Evolutionary conservation across 306 rosid species (phyloP), one percentile per base, ranked within the genome.

Genomic region (Herpetospermum pedunculosum): DNA sequence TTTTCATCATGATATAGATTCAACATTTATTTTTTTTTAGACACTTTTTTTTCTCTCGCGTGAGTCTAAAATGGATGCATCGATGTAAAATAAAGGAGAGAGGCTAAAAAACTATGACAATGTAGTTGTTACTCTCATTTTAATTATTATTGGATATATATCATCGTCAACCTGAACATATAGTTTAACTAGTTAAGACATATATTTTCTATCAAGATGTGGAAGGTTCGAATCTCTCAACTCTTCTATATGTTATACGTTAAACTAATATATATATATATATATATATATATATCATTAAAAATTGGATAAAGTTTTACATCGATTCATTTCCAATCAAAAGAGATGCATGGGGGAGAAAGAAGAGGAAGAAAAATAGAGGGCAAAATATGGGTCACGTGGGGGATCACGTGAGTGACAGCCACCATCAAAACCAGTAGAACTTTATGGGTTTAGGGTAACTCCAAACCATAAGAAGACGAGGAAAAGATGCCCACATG

Each of bases 401-500:
- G 78, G 62, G 37, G 13, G 58, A 30, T 75, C 86, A 80, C 84
- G 80, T 83, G 86, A 18, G 19, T 38, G 41, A 67, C 76, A 53
- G n/a, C 46, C 21, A 32, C 44, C 25, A 18, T 16, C 6, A 21
- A 8, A 57, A n/a, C 9, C 2, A 67, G 26, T 55, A 58, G 26
- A 72, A 73, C 78, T 38, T 49, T 65, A 5, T 49, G 47, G 69
- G 59, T 19, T 21, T 14, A n/a, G 65, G 63, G 74, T 38, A 50
- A 28, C 30, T 76, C 72, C 46, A 34, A 69, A 54, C n/a, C 38
- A 68, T 50, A 44, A 63, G 62, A 38, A 52, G 76, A 70, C 64
- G 69, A 59, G 34, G 35, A 16, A 1, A 18, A 5, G 4, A 7
- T 55, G 12, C 68, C 43, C 68, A 29, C 68, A 60, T 60, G 65